A percentile compares a stretch with the other conserved stretches of the same genome.
These are phyloP conservation scores for Rhizodiscina lignyota DNA, from an alignment of 495 filamentous ascomycete species.

Conservation along the genomic window DNA sequence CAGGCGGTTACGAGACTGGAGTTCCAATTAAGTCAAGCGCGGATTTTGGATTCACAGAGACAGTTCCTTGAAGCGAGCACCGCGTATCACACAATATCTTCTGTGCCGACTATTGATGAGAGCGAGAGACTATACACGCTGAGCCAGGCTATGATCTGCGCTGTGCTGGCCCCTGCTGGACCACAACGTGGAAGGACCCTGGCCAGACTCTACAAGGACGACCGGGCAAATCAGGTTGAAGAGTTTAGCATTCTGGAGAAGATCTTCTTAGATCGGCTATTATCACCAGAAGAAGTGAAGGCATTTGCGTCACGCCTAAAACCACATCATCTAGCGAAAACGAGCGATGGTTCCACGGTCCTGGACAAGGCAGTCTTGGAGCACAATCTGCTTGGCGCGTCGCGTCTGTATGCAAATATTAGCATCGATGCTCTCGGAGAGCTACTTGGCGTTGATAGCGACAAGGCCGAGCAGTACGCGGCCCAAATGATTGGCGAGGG, in stretches of 20 bases:
- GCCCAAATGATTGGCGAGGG: slow-evolving; percentile 93
- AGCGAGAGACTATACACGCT: slow-evolving; percentile 72
- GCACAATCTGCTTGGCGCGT: slow-evolving; percentile 81
- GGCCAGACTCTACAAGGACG: slow-evolving; percentile 83
- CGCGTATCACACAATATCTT: slow-evolving; percentile 73
- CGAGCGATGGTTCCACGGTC: slow-evolving; percentile 79
- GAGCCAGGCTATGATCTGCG: slow-evolving; percentile 78
- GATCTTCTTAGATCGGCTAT: slow-evolving; percentile 84
- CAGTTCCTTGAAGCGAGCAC: slow-evolving; percentile 80
- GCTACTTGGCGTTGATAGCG: slow-evolving; percentile 60
- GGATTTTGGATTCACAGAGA: slow-evolving; percentile 79
- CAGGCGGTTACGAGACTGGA: slow-evolving; percentile 59
- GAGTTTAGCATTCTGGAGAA: slow-evolving; percentile 90
- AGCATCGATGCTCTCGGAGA: slow-evolving; percentile 56
- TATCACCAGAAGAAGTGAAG: slow-evolving; percentile 62
- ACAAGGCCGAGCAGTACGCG: slow-evolving; percentile 80
- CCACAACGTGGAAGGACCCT: slow-evolving; percentile 66
- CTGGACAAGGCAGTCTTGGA: slow-evolving; percentile 89
- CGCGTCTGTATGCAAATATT: slow-evolving; percentile 81
- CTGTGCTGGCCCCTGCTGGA: slow-evolving; percentile 85
- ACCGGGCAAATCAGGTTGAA: slow-evolving; percentile 54
- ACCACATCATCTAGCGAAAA: slow-evolving; percentile 78
- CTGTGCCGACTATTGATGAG: slow-evolving; percentile 60
- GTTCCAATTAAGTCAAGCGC: slow-evolving; percentile 81
- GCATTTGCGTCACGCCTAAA: slow-evolving; percentile 67